Evolutionary conservation across 306 rosid genomes (phyloP), one percentile per base, ranked within the genome.

Genomic region (Gastrolobium bilobum): DNA sequence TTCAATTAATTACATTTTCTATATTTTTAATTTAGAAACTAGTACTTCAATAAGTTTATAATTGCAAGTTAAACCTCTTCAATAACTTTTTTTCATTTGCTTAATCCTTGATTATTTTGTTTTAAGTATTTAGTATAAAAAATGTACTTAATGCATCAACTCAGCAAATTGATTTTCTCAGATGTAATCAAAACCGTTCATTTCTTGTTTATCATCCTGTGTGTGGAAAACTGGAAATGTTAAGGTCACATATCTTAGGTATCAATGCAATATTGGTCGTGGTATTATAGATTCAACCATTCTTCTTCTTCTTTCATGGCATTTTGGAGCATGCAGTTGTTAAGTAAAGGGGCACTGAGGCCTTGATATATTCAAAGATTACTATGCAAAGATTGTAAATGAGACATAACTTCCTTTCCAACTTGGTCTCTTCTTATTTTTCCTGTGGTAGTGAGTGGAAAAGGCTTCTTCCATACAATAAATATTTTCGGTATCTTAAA

Each of bases 401-500:
- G 90, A 51, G 75, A 81, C 51, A 72, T 62, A 56, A 83, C 89
- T 71, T 89, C 97, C 73, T 60, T 83, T 72, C 79, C 69, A 51
- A 92, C 73, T 81, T 40, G 82, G 57, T 92, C 91, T 71, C 96
- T 89, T 80, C 81, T 87, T 54, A 88, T 71, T 86, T 95, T 92
- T 73, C 99, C 97, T 0, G 84, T 82, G 0, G 91, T 76, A 11
- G 97, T 95, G 10, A 84, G 74, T 15, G 98, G 96, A 90, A 95
- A 95, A 56, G 94, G 83, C 85, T 82, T 85, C 33, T 75, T 86
- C 99, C 97, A 86, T 60, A 75, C 11, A 33, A 87, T 46, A 65
- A 86, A 86, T 51, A 71, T 64, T 86, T 81, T 94, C 4, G 99
- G 99, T 83, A 92, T 81, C 86, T 91, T 94, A 80, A 91, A 94